These are phyloP conservation scores for Neurospora tetrasperma DNA, from an alignment of 495 filamentous ascomycete genomes.

Conservation along the genomic window DNA sequence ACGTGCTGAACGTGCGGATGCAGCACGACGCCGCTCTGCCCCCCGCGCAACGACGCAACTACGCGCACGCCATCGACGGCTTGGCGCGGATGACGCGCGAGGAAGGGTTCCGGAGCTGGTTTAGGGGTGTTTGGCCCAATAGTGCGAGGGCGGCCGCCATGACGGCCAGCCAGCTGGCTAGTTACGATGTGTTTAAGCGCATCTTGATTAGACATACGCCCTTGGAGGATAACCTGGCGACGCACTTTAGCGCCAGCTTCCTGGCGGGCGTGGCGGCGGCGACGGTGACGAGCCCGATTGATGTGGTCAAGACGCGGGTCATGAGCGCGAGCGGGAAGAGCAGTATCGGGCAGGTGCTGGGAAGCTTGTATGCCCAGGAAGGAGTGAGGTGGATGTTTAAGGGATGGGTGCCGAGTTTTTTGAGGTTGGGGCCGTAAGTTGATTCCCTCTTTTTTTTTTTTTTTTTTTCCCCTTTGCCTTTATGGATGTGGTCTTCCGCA, in stretches of 20 bases:
- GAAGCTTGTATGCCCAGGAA: conserved; percentile 64
- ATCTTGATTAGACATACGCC: conserved; percentile 55
- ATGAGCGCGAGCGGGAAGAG: conserved; percentile 66
- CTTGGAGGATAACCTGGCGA: conserved; percentile 66
- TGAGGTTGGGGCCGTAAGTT: conserved; percentile 63
- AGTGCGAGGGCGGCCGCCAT: conserved; percentile 81
- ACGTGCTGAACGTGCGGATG: conserved; percentile 97
- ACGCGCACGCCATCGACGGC: conserved; percentile 80
- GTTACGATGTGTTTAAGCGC: conserved; percentile 85
- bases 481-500: not conserved
- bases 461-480: not conserved
- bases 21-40: conserved; percentile 86
- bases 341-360: conserved; percentile 47
- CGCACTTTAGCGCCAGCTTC: conserved; percentile 80
- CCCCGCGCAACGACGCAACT: conserved; percentile 63
- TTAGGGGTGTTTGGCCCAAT: conserved; percentile 89
- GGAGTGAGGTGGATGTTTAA: conserved; percentile 86
- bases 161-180: conserved; percentile 84
- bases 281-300: conserved; percentile 88
- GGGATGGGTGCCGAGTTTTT: conserved; percentile 96
- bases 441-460: not conserved
- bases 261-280: conserved; percentile 89
- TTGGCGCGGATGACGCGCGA: conserved; percentile 71
- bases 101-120: conserved; percentile 63
- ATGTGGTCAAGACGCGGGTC: conserved; percentile 93